Evolutionary conservation across 129 eudicot species (phyloP), one percentile per base, ranked within the genome.

Genomic region (Pittosporum tobira): DNA sequence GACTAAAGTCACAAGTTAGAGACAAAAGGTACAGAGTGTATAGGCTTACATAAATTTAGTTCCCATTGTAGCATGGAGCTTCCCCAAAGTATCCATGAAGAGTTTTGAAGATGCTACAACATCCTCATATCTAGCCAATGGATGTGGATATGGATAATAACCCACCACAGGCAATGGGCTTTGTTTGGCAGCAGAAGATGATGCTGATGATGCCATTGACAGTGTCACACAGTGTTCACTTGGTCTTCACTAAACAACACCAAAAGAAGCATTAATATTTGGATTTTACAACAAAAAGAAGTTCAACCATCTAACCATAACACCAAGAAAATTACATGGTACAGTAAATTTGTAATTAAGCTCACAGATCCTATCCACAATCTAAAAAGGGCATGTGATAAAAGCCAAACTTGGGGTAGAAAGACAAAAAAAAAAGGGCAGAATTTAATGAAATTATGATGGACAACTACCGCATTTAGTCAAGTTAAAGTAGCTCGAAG

Each of bases 51-150:
- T 91, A 75, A 91, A 91, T 59, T 91, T 91, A 64, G 96, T 83
- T 25, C 96, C 96, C 98, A 91, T 86, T 19, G 89, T 53, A 73
- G 80, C 79, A 72, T 91, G 96, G 51, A 86, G 87, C 77, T 82
- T 83, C 59, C 83, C 79, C 56, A 91, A 54, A 69, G 81, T 71
- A 58, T 87, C 94, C 77, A 83, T 73, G 65, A 91, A 91, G 3
- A 78, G 75, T 31, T 74, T 67, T 2, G 77, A 68, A 48, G 66
- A 70, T 40, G 77, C 77, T 4, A 76, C 77, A 46, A 91, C 87
- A 49, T 87, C 85, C 65, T 91, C 85, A 64, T 78, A 91, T 34
- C 60, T 75, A 13, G 87, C 88, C 64, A 83, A 38, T 20, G 96
- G 75, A 14, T 73, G 69, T 25, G 98, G 98, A 45, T 91, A 86